These are phyloP conservation scores for Ophiocordyceps sinensis DNA, from an alignment of 2,329 filamentous ascomycete species.

Conservation along the genomic window DNA sequence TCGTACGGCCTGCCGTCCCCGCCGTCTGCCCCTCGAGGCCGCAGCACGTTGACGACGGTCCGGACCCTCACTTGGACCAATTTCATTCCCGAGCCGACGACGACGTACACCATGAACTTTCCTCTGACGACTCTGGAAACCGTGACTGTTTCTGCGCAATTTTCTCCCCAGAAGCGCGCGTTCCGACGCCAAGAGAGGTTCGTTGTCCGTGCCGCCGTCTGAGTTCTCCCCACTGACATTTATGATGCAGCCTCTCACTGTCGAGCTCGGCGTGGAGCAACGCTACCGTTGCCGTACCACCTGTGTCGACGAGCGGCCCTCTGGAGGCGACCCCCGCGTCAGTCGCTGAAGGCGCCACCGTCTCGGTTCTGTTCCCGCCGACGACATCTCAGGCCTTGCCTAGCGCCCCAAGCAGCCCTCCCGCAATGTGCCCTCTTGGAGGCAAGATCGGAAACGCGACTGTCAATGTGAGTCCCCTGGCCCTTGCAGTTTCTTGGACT, in stretches of 20 bases:
- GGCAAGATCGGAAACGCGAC: slow-evolving; percentile 22
- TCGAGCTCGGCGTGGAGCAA: slow-evolving; percentile 14
- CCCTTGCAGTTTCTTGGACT: neutral
- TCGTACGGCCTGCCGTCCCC: slow-evolving; percentile 10
- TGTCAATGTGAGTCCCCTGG: slow-evolving; percentile 18
- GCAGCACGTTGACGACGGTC: slow-evolving; percentile 7
- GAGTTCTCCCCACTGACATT: neutral
- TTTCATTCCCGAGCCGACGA: slow-evolving; percentile 21
- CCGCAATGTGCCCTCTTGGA: slow-evolving; percentile 14
- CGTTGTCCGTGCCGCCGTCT: slow-evolving; percentile 1
- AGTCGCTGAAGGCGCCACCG: neutral
- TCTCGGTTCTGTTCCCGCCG: neutral
- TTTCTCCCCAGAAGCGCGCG: slow-evolving; percentile 7
- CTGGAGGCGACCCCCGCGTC: neutral
- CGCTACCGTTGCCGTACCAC: slow-evolving; percentile 9
- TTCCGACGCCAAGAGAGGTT: slow-evolving; percentile 16
- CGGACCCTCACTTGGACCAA: slow-evolving; percentile 25
- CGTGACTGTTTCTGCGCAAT: slow-evolving; percentile 10
- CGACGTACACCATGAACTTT: slow-evolving; percentile 24
- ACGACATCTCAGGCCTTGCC: neutral
- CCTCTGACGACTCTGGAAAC: slow-evolving; percentile 23
- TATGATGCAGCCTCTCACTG: slow-evolving; percentile 5
- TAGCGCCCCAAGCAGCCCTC: slow-evolving; percentile 1
- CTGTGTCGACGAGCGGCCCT: slow-evolving; percentile 9
- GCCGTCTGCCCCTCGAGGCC: slow-evolving; percentile 8